Base-by-base conservation (phyloP, 192 early-diverging fungal genomes). In the Gryganskiella cystojenkinii region DNA sequence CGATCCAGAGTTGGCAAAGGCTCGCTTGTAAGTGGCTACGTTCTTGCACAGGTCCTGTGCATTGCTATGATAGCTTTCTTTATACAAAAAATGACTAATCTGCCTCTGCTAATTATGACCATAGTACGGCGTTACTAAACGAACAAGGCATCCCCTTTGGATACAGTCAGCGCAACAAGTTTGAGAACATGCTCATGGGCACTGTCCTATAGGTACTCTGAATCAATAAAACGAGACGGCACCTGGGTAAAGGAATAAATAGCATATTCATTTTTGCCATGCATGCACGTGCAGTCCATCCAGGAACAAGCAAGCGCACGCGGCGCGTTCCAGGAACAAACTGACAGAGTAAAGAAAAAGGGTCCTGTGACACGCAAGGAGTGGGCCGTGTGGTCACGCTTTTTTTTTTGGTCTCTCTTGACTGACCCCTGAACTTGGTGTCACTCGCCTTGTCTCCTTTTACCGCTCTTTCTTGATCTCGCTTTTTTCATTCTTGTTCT, bases 121-220 rank as follows among this genome's bases (percentile, higher is more conserved):
- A 8, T 67, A 78, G 74, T 34, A 63, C 66, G 6, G 13, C 54
- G 3, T 25, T 78, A 17, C 35, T 78, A 31, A 44, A 69, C 24
- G 61, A 78, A 33, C 64, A 78, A 4, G 61, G 33, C 22, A 59
- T 78, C 15, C 24, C 61, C 7, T 59, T 59, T 24, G 74, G 67
- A 6, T 60, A 78, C 28, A 78, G 74, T 49, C 67, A 69, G 42
- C 27, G 47, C 19, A 78, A 78, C 50, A 78, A 78, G 24, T 78
- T 78, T 54, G 74, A 78, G 30, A 78, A 69, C 43, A 78, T 78
- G 74, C 5, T 78, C 4, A 20, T 43, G 25, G 73, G 65, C 17
- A 68, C 65, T 17, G 34, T 76, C 31, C 30, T 65, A 20, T 72
- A 72, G 51, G 55, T 13, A 53, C 22, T 17, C 42, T 30, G 7